These are phyloP conservation scores for Hymenoscyphus fructigenus DNA, from an alignment of 2,329 filamentous ascomycete species.

Conservation along the genomic window DNA sequence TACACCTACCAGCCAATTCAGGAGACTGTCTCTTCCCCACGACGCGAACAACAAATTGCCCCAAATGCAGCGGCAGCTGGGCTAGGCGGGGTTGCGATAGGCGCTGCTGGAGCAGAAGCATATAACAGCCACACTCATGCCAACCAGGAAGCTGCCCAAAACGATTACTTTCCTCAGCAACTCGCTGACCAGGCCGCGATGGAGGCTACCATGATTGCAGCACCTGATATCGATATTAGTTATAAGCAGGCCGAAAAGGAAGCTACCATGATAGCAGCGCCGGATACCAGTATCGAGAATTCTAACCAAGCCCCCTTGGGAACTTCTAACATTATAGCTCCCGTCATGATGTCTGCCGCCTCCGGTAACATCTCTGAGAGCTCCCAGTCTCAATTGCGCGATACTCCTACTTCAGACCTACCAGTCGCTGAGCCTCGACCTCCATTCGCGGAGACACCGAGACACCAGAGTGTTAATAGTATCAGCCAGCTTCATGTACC, in stretches of 20 bases:
- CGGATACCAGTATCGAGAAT: slow-evolving; percentile 15
- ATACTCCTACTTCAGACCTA: slow-evolving; percentile 17
- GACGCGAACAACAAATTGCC: slow-evolving; percentile 9
- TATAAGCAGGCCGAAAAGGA: slow-evolving; percentile 19
- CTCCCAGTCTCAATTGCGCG: slow-evolving; percentile 7
- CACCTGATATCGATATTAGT: slow-evolving; percentile 26
- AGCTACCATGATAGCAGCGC: slow-evolving; percentile 22
- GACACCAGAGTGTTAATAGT: slow-evolving; percentile 30
- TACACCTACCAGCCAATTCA: slow-evolving; percentile 45
- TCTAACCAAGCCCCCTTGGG: background rate
- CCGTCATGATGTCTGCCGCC: slow-evolving; percentile 26
- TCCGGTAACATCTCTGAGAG: slow-evolving; percentile 18
- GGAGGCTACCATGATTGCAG: slow-evolving; percentile 30
- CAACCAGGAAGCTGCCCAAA: slow-evolving; percentile 18
- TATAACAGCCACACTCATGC: slow-evolving; percentile 21
- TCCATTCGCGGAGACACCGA: slow-evolving; percentile 26
- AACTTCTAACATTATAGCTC: slow-evolving; percentile 8
- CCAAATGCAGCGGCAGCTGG: slow-evolving; percentile 21
- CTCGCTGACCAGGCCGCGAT: slow-evolving; percentile 19
- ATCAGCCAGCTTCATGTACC: slow-evolving; percentile 36
- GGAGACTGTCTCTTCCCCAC: slow-evolving; percentile 11
- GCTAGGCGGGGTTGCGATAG: slow-evolving; percentile 25
- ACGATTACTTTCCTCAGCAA: slow-evolving; percentile 22
- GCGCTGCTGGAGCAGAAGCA: slow-evolving; percentile 22
- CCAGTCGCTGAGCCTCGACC: slow-evolving; percentile 17